Evolutionary conservation across 176 grass and related monocot genomes (phyloP).

Genomic region (Carex littledalei): DNA sequence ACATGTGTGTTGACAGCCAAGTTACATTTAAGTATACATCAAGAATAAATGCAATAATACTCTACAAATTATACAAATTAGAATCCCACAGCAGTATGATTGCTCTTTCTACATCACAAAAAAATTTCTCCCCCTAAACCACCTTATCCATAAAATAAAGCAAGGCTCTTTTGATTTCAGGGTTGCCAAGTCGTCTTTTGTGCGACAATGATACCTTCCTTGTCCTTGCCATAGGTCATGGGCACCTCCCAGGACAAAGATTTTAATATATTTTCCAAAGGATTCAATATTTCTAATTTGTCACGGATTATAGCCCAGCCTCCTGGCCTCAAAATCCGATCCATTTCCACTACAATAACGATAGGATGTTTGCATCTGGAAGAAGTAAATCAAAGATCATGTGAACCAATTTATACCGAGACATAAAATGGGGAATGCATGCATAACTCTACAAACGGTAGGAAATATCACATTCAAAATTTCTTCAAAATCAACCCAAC

Average conservation of each 20-base stretch:
- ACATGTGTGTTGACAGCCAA: not conserved
- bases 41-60: conserved; percentile 22
- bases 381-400: conserved; percentile 18
- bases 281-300: conserved; percentile 66
- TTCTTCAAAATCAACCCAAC: not conserved
- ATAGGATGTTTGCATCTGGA: conserved; percentile 81
- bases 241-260: conserved; percentile 84
- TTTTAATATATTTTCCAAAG: conserved; percentile 71
- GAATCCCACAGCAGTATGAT: not conserved
- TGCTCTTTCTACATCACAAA: conserved; percentile 8
- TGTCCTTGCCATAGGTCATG: conserved; percentile 75
- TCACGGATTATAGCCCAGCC: conserved; percentile 91
- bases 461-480: conserved; percentile 2
- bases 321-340: conserved; percentile 75
- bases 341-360: conserved; percentile 83
- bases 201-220: conserved; percentile 70
- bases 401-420: not conserved
- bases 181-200: conserved; percentile 81
- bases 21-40: not conserved
- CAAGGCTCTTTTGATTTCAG: conserved; percentile 28
- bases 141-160: not conserved
- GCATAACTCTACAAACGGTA: not conserved
- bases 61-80: conserved; percentile 24
- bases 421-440: not conserved
- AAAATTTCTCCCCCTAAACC: not conserved